A percentile compares a stretch with the other conserved stretches of the same genome.
These are phyloP conservation scores for Phytophthora hibernalis DNA, from an alignment of 352 stramenopile species.

Conservation along the genomic window DNA sequence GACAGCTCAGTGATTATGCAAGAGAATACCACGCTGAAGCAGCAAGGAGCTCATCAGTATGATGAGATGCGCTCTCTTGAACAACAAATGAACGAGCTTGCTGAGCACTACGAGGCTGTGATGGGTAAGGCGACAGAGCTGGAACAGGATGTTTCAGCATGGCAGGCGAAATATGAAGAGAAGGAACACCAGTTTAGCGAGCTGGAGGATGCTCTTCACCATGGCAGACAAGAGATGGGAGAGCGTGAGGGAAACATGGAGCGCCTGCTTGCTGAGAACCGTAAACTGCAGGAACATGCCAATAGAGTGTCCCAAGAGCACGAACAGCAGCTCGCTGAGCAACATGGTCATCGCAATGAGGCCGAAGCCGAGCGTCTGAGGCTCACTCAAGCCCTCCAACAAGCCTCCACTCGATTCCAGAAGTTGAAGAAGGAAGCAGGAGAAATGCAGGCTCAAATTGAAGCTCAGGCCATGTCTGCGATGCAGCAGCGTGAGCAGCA, in stretches of 20 bases:
- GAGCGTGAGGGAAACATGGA: slow-evolving; percentile 42
- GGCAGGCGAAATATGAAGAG: slow-evolving; percentile 48
- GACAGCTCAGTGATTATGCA: slow-evolving; percentile 44
- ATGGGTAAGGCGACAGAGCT: slow-evolving; percentile 42
- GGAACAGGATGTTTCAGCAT: slow-evolving; percentile 40
- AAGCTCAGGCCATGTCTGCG: slow-evolving; percentile 47
- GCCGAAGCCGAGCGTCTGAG: slow-evolving; percentile 51
- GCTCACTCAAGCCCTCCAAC: slow-evolving; percentile 48
- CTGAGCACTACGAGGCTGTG: slow-evolving; percentile 48
- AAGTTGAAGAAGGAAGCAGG: slow-evolving; percentile 49
- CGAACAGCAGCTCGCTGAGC: slow-evolving; percentile 54
- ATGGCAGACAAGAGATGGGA: slow-evolving; percentile 44
- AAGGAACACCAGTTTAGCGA: slow-evolving; percentile 41
- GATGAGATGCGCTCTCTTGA: slow-evolving; percentile 49
- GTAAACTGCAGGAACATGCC: slow-evolving; percentile 54
- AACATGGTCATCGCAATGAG: slow-evolving; percentile 48
- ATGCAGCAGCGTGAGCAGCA: slow-evolving; percentile 63
- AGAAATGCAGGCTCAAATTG: slow-evolving; percentile 48
- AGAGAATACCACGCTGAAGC: slow-evolving; percentile 54
- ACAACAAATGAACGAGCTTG: slow-evolving; percentile 52
- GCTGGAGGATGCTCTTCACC: slow-evolving; percentile 42
- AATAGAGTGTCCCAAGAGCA: slow-evolving; percentile 52
- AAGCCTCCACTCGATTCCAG: slow-evolving; percentile 44
- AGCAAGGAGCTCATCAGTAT: slow-evolving; percentile 49
- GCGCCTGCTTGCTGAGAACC: slow-evolving; percentile 48